Evolutionary conservation across 2,329 filamentous ascomycete genomes (phyloP), one percentile per base, ranked within the genome.

Genomic region (Colletotrichum sp.): DNA sequence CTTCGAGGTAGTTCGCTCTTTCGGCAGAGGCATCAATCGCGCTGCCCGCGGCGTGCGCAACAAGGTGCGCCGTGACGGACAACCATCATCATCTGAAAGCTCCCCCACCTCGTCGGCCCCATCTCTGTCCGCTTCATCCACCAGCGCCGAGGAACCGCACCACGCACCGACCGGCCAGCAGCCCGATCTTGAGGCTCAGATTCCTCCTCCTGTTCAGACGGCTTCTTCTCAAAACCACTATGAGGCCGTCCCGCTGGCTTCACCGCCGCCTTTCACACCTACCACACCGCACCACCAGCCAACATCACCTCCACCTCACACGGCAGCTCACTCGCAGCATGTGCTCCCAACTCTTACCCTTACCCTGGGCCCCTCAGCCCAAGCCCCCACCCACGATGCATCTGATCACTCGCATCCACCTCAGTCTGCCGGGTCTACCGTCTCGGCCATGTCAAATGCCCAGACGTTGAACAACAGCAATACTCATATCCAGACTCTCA

Each of bases 121-220:
- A 76, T 76, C 75, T 44, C 55, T 73, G 65, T 34, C 70, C 73
- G 60, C 71, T 55, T 66, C 74, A 34, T 70, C 75, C 52, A 71
- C 66, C 60, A 75, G 18, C 66, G 66, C 75, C 71, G 74, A 75
- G 71, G 62, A 63, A 64, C 73, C 67, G 39, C 71, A 52, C 44
- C n/a, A 52, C 18, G 30, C 32, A 63, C 44, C 73, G 32, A 73
- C 71, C 32, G 30, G 18, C n/a, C 34, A 72, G 21, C 32, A 69
- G 28, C 49, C 70, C 74, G 74, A 76, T 60, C 74, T 76, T 28
- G 74, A 76, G n/a, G 74, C 74, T 26, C 74, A 76, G 24, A 62
- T 62, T 32, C 70, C 74, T 32, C 70, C 74, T 32, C 39, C 39
- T n/a, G 34, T 15, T 60, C 74, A 73, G 57, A 60, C 73, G 44